These are phyloP conservation scores for Suhomyces panamericanus DNA, from an alignment of 1,139 yeast genomes.

Conservation along the genomic window DNA sequence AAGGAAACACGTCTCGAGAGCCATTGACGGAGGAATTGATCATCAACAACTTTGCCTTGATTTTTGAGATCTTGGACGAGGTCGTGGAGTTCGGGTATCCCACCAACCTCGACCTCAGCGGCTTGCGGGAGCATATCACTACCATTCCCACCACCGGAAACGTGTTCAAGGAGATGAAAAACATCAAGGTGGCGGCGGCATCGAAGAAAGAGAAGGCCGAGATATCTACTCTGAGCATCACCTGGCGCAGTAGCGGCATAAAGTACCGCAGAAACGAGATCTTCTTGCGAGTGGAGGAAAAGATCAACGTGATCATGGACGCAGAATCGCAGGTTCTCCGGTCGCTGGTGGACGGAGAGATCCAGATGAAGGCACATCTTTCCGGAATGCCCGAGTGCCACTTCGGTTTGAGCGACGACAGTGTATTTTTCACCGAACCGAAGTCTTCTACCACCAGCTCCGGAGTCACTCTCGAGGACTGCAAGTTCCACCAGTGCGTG, in stretches of 20 bases:
- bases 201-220: conserved; percentile 2
- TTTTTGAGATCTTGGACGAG: conserved; percentile 80
- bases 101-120: conserved; percentile 58
- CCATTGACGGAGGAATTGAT: conserved; percentile 32
- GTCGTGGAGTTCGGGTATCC: conserved; percentile 83
- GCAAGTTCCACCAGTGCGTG: conserved; percentile 89
- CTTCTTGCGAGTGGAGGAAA: conserved; percentile 73
- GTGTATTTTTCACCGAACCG: conserved; percentile 19
- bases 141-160: conserved; percentile 25
- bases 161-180: conserved; percentile 22
- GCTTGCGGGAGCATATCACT: conserved; percentile 30
- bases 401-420: conserved; percentile 58
- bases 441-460: conserved; percentile 6
- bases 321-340: conserved; percentile 61
- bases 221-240: conserved; percentile 18
- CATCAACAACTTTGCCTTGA: conserved; percentile 56
- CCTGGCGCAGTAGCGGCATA: conserved; percentile 76
- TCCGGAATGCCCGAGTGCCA: conserved; percentile 74
- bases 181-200: conserved; percentile 1
- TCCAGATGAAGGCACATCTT: conserved; percentile 69
- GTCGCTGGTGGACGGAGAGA: conserved; percentile 76
- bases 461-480: conserved; percentile 68
- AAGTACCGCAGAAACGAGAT: conserved; percentile 83
- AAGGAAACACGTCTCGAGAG: conserved; percentile 14
- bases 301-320: conserved; percentile 65